Base-by-base conservation (phyloP, 257 asterid species). In the Fraxinus excelsior region DNA sequence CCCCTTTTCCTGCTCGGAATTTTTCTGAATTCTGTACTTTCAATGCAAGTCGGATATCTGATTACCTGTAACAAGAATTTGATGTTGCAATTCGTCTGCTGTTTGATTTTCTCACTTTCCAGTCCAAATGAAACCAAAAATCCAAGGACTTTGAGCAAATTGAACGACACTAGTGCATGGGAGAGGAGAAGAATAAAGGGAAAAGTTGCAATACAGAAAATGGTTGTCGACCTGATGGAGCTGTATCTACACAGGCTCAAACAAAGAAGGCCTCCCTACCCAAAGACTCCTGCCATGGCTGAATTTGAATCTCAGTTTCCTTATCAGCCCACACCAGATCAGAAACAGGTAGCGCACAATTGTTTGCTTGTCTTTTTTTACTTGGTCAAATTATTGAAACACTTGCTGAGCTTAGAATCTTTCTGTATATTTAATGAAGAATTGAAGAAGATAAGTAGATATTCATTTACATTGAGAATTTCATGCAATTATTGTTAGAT, bases 191-290 rank as follows among this genome's bases (percentile, higher is more conserved):
- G 97, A 85, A 83, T 90, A 74, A 93, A 95, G 87, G 99, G 99
- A n/a, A 93, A 93, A 87, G 91, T 95, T 89, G 99, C 96, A 26
- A 95, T 95, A 75, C 99, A 91, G 86, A 95, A 90, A 84, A 93
- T 95, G 98, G 98, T 95, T 66, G 98, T 95, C 74, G 97, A 95
- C 84, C 87, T 95, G 83, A 95, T 95, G 99, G 99, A 95, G 86
- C 70, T 93, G 84, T 95, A 93, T 87, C 83, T 95, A 83, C 96
- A 93, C 74, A 93, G 99, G 81, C 94, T 95, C 81, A 95, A 89
- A 87, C 99, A 93, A 85, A 91, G 83, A 80, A 87, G 98, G 72
- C 96, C 97, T 80, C 91, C 92, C 49, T 95, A 93, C 80, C 96
- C 97, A 64, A 89, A 85, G 78, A 87, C 77, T 49, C 80, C 85